Base-by-base conservation (phyloP, 2,329 filamentous ascomycete species). In the Apiospora phragmitis region DNA sequence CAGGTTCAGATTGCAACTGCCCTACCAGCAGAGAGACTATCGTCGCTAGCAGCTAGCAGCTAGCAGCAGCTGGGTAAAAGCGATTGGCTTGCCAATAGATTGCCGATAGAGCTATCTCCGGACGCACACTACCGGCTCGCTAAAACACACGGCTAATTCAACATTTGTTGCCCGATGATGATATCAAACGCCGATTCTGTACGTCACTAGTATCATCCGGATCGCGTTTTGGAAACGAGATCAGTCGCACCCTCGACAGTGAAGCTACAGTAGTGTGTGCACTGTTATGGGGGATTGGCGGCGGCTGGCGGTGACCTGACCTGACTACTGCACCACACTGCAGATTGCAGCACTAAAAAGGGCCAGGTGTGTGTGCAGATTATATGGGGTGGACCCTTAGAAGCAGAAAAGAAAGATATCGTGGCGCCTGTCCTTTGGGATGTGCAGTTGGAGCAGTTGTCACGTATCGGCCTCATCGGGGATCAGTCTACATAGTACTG, bases 101-200 rank as follows among this genome's bases (percentile, higher is more conserved):
- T 59, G 51, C 51, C 51, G 51, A 59, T 59, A 59, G 51, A 59
- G 29, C 51, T 59, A 59, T 59, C 51, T 59, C 51, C 51, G 51
- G 49, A 18, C 51, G 16, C 51, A 29, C 26, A 35, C 29, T 59
- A 21, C 16, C 29, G 51, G 29, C 7, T 59, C 16, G 26, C 26
- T 11, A 59, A 59, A 35, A 21, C 51, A 59, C 43, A 47, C 7
- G 43, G 21, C 43, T 45, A 45, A 47, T 47, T n/a, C 43, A 9
- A 47, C 21, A 24, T n/a, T 47, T 47, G 45, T n/a, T 9, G 43
- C 7, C 43, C 29, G 35, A 59, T 29, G 35, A 35, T 8, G n/a
- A 21, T 9, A 59, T 4, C 16, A 55, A 32, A 59, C 16, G 47
- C 5, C 18, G 29, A 59, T 35, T 59, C 21, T 35, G 51, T 59